Conservation (phyloP, 371 early-diverging fungal genomes). For the Dinochytrium kinnereticum region DNA sequence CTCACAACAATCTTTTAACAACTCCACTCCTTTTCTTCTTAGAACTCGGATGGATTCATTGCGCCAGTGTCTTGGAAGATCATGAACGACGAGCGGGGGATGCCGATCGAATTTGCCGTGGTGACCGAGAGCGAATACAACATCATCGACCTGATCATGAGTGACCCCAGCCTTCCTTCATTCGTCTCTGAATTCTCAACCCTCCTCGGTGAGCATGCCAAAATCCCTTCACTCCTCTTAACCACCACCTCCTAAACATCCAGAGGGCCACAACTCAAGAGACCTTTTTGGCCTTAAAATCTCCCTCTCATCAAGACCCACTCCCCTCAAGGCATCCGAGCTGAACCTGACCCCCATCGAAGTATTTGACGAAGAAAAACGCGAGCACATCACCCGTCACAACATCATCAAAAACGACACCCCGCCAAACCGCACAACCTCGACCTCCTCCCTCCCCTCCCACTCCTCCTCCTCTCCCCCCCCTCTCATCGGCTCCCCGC, state of each 20-base stretch:
- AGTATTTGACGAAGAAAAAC: not conserved
- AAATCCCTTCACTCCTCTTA: not conserved
- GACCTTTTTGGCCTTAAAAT: constrained; percentile 13
- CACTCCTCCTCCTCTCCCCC: not conserved
- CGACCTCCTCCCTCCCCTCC: not conserved
- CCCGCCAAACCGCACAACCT: not conserved
- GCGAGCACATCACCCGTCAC: not conserved
- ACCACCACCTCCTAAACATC: not conserved
- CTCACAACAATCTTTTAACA: too few species aligned
- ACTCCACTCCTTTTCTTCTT: not conserved
- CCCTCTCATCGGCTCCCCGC: not conserved
- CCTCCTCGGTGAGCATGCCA: not conserved
- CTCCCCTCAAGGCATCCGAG: not conserved
- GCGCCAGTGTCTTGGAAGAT: constrained; percentile 10
- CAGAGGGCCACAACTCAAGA: not conserved
- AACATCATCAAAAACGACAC: not conserved
- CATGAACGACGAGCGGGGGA: not conserved
- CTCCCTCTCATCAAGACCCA: not conserved
- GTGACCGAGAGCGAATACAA: not conserved
- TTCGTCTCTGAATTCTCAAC: constrained; percentile 9
- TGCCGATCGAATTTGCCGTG: constrained; percentile 13
- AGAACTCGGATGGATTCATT: not conserved
- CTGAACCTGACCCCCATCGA: not conserved
- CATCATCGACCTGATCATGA: not conserved
- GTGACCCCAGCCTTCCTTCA: not conserved